Evolutionary conservation across 768 basidiomycete species (phyloP).

Genomic region (Russula dissimulans): DNA sequence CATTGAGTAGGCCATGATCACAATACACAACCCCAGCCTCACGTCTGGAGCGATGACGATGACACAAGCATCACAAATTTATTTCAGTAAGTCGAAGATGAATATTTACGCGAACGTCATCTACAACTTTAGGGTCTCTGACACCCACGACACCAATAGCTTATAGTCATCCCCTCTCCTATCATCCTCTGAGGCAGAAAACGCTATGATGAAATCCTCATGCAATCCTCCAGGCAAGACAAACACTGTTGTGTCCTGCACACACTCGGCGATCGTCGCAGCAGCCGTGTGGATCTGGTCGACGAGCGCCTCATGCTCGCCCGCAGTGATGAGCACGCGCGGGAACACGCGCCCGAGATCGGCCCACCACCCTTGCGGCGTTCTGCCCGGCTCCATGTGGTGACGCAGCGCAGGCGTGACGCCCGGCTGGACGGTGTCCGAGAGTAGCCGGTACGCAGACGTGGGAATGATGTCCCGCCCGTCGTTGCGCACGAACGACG

Average conservation of each 20-base stretch:
- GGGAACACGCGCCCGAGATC: neutral
- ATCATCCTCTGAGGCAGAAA: neutral
- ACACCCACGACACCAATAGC: neutral
- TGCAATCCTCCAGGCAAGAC: constrained; percentile 5
- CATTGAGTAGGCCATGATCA: too few species aligned
- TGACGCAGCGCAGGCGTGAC: neutral
- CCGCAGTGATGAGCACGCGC: neutral
- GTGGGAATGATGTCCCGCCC: neutral
- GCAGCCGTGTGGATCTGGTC: neutral
- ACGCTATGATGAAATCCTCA: constrained; percentile 4
- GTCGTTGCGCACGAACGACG: neutral
- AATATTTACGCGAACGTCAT: too few species aligned
- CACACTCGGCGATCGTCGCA: neutral
- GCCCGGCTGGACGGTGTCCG: neutral
- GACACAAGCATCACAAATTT: too few species aligned
- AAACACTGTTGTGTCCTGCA: neutral
- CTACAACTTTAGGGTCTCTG: neutral
- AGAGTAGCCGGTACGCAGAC: neutral
- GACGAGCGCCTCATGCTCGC: neutral
- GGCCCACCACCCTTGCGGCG: neutral
- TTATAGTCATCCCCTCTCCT: neutral
- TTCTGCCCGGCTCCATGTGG: constrained; percentile 1
- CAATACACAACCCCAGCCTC: too few species aligned
- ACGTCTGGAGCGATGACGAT: too few species aligned
- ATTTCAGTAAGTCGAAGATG: too few species aligned